These are phyloP conservation scores for Tolypocladium amazonense DNA, from an alignment of 2,329 filamentous ascomycete genomes.

Conservation along the genomic window DNA sequence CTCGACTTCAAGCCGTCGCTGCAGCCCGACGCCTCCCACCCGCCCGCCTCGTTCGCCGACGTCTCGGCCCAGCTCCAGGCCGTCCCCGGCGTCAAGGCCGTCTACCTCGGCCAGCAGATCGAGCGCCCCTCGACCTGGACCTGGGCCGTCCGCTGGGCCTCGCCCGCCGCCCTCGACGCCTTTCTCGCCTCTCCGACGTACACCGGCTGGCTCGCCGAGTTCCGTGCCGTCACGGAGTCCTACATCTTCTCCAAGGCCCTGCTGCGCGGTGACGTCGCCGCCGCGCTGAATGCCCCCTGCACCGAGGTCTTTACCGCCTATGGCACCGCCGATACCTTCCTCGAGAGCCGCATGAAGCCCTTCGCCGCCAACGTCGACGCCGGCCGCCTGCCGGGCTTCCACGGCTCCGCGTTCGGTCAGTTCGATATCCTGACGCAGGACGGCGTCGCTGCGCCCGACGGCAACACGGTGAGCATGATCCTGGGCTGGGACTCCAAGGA, in stretches of 20 bases:
- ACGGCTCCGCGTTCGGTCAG: constrained; percentile 21
- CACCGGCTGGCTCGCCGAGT: constrained; percentile 27
- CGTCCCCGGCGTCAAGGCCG: constrained; percentile 18
- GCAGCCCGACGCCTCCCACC: constrained; percentile 12
- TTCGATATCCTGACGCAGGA: constrained; percentile 19
- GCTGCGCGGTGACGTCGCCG: constrained; percentile 9
- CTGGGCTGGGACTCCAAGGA: constrained; percentile 29
- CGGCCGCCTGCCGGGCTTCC: constrained; percentile 16
- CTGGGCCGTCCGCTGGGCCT: constrained; percentile 23
- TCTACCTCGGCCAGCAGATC: constrained; percentile 23
- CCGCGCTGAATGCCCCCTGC: constrained; percentile 22
- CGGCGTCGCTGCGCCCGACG: constrained; percentile 15
- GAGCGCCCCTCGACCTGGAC: constrained; percentile 22
- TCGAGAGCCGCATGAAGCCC: constrained; percentile 16
- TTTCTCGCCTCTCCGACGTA: constrained; percentile 30
- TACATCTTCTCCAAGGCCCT: constrained; percentile 12
- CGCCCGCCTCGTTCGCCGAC: constrained; percentile 15
- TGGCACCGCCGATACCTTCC: constrained; percentile 20
- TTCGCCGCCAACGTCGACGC: constrained; percentile 14
- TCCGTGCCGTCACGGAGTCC: constrained; percentile 18
- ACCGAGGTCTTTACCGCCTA: constrained; percentile 27
- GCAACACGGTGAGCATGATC: constrained; percentile 19
- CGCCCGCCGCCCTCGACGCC: constrained; percentile 19
- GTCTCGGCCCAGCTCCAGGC: constrained; percentile 17
- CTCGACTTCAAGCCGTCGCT: constrained; percentile 20